phyloP scores from a whole-genome alignment of 495 filamentous ascomycete genomes.

The Penicillium pulvis region DNA sequence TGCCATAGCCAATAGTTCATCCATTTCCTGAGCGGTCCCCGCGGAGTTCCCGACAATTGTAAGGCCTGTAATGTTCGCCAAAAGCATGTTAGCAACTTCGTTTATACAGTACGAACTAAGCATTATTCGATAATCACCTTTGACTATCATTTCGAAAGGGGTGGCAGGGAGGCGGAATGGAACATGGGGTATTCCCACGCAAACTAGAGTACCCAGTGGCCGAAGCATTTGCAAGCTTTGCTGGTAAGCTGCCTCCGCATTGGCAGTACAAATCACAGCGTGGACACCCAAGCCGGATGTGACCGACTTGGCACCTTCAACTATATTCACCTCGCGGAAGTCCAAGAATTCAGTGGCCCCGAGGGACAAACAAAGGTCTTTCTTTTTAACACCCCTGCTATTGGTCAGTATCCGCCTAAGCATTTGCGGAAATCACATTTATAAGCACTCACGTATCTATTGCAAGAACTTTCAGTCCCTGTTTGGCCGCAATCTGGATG shows the following conservation, averaged over 20 bases:
- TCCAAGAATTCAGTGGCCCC: slow-evolving; percentile 44
- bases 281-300: slow-evolving; percentile 45
- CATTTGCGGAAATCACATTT: not conserved
- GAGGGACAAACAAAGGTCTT: slow-evolving; percentile 40
- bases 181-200: slow-evolving; percentile 44
- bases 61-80: slow-evolving; percentile 28
- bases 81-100: not conserved
- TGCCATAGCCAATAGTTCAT: slow-evolving; percentile 44
- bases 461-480: slow-evolving; percentile 44
- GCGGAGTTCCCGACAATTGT: slow-evolving; percentile 47
- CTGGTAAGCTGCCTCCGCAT: slow-evolving; percentile 40
- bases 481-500: slow-evolving; percentile 45
- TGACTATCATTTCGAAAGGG: slow-evolving; percentile 49
- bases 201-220: slow-evolving; percentile 43
- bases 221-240: slow-evolving; percentile 45
- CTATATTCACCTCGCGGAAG: slow-evolving; percentile 42
- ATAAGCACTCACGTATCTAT: slow-evolving; percentile 38
- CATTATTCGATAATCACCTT: slow-evolving; percentile 21
- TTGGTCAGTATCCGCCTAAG: not conserved
- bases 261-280: slow-evolving; percentile 48
- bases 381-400: slow-evolving; percentile 41
- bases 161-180: slow-evolving; percentile 41
- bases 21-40: slow-evolving; percentile 43
- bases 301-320: slow-evolving; percentile 31
- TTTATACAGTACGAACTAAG: not conserved